A percentile compares a stretch with the other conserved stretches of the same genome.
phyloP scores from a whole-genome alignment of 352 stramenopile genomes.

The Salisapilia sapeloensis region DNA sequence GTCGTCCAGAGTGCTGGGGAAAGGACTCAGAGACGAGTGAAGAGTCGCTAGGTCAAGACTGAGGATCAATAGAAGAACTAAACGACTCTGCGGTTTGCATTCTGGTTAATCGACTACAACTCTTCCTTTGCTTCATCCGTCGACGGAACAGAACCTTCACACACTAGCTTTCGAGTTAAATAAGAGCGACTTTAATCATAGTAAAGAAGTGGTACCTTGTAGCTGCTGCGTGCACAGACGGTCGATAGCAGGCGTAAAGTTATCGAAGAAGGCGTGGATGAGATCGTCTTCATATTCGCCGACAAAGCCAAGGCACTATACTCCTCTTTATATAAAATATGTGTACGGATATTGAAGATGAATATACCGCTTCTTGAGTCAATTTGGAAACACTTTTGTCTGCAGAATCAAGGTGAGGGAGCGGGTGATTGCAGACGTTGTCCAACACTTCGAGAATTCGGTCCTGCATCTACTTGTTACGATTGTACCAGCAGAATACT shows the following conservation, averaged over 20 bases:
- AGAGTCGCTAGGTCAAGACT: slow-evolving; percentile 10
- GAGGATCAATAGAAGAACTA: slow-evolving; percentile 4
- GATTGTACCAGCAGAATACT: slow-evolving; percentile 1
- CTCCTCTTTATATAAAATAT: no score
- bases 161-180: slow-evolving; percentile 1
- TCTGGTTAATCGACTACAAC: slow-evolving; percentile 10
- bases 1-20: slow-evolving; percentile 71
- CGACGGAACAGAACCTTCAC: slow-evolving; percentile 1
- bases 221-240: slow-evolving; percentile 31
- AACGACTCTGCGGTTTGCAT: slow-evolving; percentile 1
- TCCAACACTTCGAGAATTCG: slow-evolving; percentile 78
- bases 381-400: no score
- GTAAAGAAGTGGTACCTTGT: slow-evolving; percentile 12
- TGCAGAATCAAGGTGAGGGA: slow-evolving; percentile 19
- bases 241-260: slow-evolving; percentile 45
- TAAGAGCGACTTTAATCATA: not conserved
- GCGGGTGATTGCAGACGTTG: slow-evolving; percentile 34
- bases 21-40: slow-evolving; percentile 19
- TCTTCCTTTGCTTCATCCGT: slow-evolving; percentile 13
- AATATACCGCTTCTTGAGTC: no score
- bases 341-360: no score
- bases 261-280: slow-evolving; percentile 56
- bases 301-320: slow-evolving; percentile 59
- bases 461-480: slow-evolving; percentile 8
- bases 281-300: slow-evolving; percentile 68